phyloP scores from a whole-genome alignment of 2,329 filamentous ascomycete genomes.

The Neoscytalidium dimidiatum region DNA sequence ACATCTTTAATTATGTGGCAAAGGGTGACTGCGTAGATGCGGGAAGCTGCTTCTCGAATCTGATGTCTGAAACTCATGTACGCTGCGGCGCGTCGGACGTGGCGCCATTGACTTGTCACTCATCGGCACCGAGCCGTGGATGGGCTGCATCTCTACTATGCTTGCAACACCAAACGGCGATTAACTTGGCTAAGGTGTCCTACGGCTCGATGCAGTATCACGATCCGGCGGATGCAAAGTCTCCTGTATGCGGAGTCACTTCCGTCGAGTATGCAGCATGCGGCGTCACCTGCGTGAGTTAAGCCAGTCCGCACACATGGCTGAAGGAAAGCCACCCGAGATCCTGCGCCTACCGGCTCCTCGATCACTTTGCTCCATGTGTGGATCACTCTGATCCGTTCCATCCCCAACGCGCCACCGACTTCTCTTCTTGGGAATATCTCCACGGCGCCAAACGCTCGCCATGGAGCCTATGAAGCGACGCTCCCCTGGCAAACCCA shows the following conservation, averaged over 20 bases:
- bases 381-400: background rate
- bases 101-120: slow-evolving; percentile 13
- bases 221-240: slow-evolving; percentile 3
- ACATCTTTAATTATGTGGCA: slow-evolving; percentile 13
- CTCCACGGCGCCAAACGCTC: background rate
- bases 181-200: background rate
- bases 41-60: slow-evolving; percentile 10
- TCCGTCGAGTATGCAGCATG: background rate
- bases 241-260: background rate
- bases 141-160: slow-evolving; percentile 16
- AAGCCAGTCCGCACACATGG: background rate
- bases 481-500: background rate
- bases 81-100: slow-evolving; percentile 11
- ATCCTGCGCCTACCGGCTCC: slow-evolving; percentile 7
- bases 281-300: background rate
- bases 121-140: background rate
- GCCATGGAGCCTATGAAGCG: background rate
- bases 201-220: slow-evolving; percentile 12
- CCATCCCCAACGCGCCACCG: background rate
- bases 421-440: background rate
- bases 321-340: slow-evolving; percentile 14
- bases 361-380: background rate
- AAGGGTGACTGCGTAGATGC: slow-evolving; percentile 11
- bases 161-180: slow-evolving; percentile 1
- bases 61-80: slow-evolving; percentile 13